Conservation (phyloP, 129 eudicot genomes). For the Flaveria bidentis region DNA sequence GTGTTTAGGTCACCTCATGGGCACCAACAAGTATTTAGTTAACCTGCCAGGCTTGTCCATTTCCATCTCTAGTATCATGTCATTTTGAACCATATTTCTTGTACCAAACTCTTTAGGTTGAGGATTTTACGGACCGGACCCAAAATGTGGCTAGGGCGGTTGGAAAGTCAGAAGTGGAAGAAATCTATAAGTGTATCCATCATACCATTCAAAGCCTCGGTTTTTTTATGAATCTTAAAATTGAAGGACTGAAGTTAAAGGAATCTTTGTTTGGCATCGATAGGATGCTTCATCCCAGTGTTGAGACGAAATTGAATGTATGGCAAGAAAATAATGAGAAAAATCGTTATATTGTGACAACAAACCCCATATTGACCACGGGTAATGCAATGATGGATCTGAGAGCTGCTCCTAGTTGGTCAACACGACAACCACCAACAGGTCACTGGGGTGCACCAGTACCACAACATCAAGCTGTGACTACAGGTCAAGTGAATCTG, state of each 20-base stretch:
- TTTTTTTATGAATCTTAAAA: constrained; percentile 51
- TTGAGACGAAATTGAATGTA: neutral
- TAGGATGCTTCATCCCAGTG: constrained; percentile 8
- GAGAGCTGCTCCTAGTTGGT: constrained; percentile 15
- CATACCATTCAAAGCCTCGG: constrained; percentile 38
- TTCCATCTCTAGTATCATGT: neutral
- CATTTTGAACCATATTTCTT: neutral
- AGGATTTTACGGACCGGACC: constrained; percentile 88
- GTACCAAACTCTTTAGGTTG: constrained; percentile 56
- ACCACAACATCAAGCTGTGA: constrained; percentile 15
- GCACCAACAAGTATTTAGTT: neutral
- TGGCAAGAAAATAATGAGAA: neutral
- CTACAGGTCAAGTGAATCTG: neutral
- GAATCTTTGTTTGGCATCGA: constrained; percentile 55
- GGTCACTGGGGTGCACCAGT: constrained; percentile 25
- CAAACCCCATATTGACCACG: constrained; percentile 19
- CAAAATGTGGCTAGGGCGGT: constrained; percentile 92
- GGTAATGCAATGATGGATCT: neutral
- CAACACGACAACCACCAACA: constrained; percentile 7
- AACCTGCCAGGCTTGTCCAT: neutral
- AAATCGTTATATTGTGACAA: neutral
- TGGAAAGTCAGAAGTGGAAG: constrained; percentile 43
- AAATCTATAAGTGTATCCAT: constrained; percentile 52
- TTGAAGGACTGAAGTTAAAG: constrained; percentile 43
- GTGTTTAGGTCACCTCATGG: neutral